Percentiles rank a stretch among this genome's conserved stretches.
Evolutionary conservation across 371 early-diverging fungal genomes (phyloP).

Genomic region (Apophysomyces variabilis): DNA sequence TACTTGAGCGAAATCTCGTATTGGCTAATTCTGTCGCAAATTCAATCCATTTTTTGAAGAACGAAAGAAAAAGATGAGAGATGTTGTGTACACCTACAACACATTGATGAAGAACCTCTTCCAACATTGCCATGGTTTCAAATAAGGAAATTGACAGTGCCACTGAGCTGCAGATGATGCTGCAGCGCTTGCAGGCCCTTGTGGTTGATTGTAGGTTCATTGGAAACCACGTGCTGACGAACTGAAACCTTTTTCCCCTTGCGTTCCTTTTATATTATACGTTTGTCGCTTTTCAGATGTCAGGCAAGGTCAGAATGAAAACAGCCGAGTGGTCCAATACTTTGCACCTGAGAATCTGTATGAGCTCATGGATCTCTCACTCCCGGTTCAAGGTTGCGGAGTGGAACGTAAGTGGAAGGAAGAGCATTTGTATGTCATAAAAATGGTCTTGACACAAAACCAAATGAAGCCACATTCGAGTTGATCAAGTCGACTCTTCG

Average conservation of each 20-base stretch:
- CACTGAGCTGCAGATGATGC: slow-evolving; percentile 41
- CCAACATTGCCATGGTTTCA: slow-evolving; percentile 24
- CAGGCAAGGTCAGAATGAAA: slow-evolving; percentile 46
- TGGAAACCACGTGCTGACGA: neutral
- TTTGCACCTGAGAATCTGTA: slow-evolving; percentile 56
- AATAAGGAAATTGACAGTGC: slow-evolving; percentile 29
- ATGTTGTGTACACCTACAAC: too few species aligned
- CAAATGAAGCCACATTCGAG: slow-evolving; percentile 52
- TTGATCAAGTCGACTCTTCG: slow-evolving; percentile 56
- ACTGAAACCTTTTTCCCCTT: neutral
- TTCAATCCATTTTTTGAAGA: slow-evolving; percentile 4
- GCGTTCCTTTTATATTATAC: neutral
- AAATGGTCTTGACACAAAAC: neutral
- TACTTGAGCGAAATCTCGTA: neutral
- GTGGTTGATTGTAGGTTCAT: slow-evolving; percentile 36
- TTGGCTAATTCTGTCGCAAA: neutral
- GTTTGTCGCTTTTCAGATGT: slow-evolving; percentile 33
- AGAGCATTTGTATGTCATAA: neutral
- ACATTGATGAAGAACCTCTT: neutral
- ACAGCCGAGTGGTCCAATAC: slow-evolving; percentile 50
- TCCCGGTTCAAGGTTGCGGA: slow-evolving; percentile 56
- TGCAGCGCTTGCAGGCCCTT: slow-evolving; percentile 36
- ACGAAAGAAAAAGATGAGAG: neutral
- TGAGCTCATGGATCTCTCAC: slow-evolving; percentile 53
- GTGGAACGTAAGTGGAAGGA: slow-evolving; percentile 49